Percentiles rank a stretch among this genome's conserved stretches.
These are phyloP conservation scores for Metschnikowia picachoensis DNA, from an alignment of 805 yeast genomes.

Conservation along the genomic window DNA sequence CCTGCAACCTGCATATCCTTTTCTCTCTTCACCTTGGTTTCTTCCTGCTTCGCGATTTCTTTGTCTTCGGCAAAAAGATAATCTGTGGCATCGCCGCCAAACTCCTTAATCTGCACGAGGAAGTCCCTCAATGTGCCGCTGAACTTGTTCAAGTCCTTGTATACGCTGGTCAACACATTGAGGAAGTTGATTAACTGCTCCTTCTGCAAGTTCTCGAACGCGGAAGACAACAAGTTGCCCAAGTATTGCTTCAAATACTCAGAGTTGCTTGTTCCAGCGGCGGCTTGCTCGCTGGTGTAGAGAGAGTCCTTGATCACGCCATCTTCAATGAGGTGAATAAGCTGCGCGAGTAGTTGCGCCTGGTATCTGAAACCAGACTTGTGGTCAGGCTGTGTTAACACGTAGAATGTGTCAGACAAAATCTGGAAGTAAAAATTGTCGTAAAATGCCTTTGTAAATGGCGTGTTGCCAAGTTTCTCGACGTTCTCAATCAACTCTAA, in stretches of 20 bases:
- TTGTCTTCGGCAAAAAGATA: conserved; percentile 92
- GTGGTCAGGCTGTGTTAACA: conserved; percentile 94
- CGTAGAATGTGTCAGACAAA: conserved; percentile 87
- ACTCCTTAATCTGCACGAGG: conserved; percentile 91
- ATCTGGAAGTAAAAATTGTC: conserved; percentile 85
- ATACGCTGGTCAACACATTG: conserved; percentile 67
- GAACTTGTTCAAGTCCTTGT: conserved; percentile 71
- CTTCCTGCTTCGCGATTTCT: conserved; percentile 70
- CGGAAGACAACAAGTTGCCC: conserved; percentile 74
- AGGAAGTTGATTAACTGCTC: conserved; percentile 83
- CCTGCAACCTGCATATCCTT: conserved; percentile 89
- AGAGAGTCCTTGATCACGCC: conserved; percentile 73
- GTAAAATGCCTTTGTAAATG: conserved; percentile 82
- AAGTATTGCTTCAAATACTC: conserved; percentile 76
- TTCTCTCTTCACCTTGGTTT: conserved; percentile 66
- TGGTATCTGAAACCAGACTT: conserved; percentile 93
- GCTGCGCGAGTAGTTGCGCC: conserved; percentile 74
- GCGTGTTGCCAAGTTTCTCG: conserved; percentile 64
- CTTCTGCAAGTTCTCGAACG: conserved; percentile 87
- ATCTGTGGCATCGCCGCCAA: conserved; percentile 94
- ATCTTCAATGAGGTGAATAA: conserved; percentile 79
- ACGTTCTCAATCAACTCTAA: conserved; percentile 82
- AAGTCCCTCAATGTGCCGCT: conserved; percentile 88
- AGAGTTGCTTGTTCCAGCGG: conserved; percentile 79
- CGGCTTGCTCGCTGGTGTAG: conserved; percentile 75